Evolutionary conservation across 2,329 filamentous ascomycete species (phyloP).

Genomic region (Ascochyta fabae): DNA sequence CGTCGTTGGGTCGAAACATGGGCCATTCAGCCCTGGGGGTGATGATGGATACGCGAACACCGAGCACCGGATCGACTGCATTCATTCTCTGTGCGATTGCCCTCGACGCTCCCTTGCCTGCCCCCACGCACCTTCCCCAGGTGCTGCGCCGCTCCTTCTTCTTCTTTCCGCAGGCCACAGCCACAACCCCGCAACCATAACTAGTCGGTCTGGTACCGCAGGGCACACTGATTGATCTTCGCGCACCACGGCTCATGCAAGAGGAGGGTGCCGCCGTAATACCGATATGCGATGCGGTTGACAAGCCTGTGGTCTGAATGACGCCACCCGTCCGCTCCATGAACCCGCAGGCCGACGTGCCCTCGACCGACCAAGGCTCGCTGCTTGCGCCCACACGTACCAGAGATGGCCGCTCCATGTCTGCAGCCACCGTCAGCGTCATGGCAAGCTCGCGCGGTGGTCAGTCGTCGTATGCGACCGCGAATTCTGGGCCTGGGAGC

Average conservation of each 20-base stretch:
- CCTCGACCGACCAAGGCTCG: constrained; percentile 45
- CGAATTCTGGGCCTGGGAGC: constrained; percentile 73
- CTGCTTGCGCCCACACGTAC: constrained; percentile 54
- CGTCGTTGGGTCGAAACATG: constrained; percentile 11
- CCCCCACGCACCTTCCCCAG: constrained; percentile 12
- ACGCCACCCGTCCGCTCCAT: constrained; percentile 50
- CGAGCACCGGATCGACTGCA: constrained; percentile 1
- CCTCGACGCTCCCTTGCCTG: constrained; percentile 21
- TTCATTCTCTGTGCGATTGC: constrained; percentile 12
- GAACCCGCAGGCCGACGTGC: constrained; percentile 47
- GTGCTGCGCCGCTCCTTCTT: constrained; percentile 20
- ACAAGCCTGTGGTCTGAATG: constrained; percentile 49
- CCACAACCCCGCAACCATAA: constrained; percentile 23
- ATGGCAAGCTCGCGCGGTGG: constrained; percentile 67
- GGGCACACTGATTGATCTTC: constrained; percentile 24
- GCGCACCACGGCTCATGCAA: constrained; percentile 41
- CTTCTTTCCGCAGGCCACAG: constrained; percentile 17
- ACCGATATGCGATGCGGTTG: constrained; percentile 48
- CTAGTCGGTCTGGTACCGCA: constrained; percentile 21
- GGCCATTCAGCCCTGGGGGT: not conserved
- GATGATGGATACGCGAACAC: constrained; percentile 10
- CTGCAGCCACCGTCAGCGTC: constrained; percentile 56
- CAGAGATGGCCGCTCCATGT: constrained; percentile 64
- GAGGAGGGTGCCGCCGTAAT: constrained; percentile 36
- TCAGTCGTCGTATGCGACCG: constrained; percentile 70